Evolutionary conservation across 192 early-diverging fungal species (phyloP).

Genomic region (Haplosporangium gracile): DNA sequence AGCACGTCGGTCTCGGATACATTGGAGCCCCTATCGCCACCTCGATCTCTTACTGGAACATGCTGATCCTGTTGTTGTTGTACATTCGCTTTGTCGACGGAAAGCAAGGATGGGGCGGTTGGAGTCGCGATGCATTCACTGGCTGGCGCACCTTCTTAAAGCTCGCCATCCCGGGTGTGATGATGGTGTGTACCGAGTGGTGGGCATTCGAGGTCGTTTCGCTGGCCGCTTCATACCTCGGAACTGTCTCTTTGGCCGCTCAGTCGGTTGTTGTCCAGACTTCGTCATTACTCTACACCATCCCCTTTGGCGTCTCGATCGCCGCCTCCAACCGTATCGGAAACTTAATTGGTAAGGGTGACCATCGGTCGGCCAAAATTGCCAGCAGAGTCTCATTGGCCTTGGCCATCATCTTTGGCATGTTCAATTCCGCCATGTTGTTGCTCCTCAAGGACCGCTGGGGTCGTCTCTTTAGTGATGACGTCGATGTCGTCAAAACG

Average conservation of each 20-base stretch:
- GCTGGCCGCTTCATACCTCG: constrained; percentile 81
- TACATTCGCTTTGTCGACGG: constrained; percentile 76
- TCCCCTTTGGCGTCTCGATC: constrained; percentile 83
- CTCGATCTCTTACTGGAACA: constrained; percentile 76
- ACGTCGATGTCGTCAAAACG: constrained; percentile 72
- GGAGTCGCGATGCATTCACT: constrained; percentile 73
- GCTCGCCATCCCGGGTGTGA: constrained; percentile 83
- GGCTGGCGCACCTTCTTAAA: constrained; percentile 66
- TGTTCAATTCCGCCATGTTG: constrained; percentile 63
- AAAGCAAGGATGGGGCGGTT: constrained; percentile 86
- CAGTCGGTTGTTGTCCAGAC: constrained; percentile 86
- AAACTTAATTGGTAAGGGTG: constrained; percentile 71
- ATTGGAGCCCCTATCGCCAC: constrained; percentile 87
- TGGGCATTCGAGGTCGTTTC: constrained; percentile 76
- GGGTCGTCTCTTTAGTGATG: constrained; percentile 74
- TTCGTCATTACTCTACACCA: constrained; percentile 72
- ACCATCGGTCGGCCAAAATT: constrained; percentile 58
- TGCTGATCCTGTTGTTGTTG: constrained; percentile 69
- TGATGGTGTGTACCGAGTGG: constrained; percentile 56
- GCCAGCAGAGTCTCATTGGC: constrained; percentile 61
- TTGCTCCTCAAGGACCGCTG: constrained; percentile 58
- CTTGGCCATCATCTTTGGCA: constrained; percentile 61
- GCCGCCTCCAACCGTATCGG: constrained; percentile 85
- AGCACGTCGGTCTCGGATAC: constrained; percentile 71
- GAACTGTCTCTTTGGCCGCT: constrained; percentile 79